phyloP scores from a whole-genome alignment of 2,329 filamentous ascomycete species.

The Aureobasidium subglaciale region DNA sequence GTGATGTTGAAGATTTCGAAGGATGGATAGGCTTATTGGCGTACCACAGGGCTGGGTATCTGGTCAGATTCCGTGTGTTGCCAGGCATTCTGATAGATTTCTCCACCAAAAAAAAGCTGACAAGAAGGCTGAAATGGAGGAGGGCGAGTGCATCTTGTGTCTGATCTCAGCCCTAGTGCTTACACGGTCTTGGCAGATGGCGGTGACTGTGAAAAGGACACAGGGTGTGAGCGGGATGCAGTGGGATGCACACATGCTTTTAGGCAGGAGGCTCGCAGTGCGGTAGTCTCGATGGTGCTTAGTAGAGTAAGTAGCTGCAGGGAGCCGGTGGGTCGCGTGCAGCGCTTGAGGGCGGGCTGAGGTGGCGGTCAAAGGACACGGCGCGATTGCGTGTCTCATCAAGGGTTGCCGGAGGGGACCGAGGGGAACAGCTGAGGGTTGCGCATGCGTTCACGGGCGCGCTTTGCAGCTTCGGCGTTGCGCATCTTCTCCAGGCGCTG shows the following conservation, averaged over 20 bases:
- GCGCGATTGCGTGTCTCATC: background rate
- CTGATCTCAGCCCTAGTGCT: background rate
- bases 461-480: conserved; percentile 69
- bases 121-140: background rate
- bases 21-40: conserved; percentile 2
- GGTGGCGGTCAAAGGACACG: background rate
- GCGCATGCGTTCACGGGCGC: conserved; percentile 71
- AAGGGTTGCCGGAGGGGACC: conserved; percentile 56
- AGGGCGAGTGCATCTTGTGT: background rate
- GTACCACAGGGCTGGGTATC: background rate
- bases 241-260: too few relatives aligned
- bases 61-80: background rate
- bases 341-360: too few relatives aligned
- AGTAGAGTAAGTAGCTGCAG: too few relatives aligned
- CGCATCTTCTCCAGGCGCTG: conserved; percentile 73
- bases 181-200: conserved; percentile 1
- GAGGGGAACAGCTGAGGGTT: conserved; percentile 78
- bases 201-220: background rate
- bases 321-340: too few relatives aligned
- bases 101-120: too few relatives aligned
- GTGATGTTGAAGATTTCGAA: background rate
- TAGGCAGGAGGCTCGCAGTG: too few relatives aligned
- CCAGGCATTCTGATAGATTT: too few relatives aligned
- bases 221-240: background rate
- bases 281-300: too few relatives aligned